phyloP scores from a whole-genome alignment of 1,139 yeast species.

The Suhomyces yuchorum region DNA sequence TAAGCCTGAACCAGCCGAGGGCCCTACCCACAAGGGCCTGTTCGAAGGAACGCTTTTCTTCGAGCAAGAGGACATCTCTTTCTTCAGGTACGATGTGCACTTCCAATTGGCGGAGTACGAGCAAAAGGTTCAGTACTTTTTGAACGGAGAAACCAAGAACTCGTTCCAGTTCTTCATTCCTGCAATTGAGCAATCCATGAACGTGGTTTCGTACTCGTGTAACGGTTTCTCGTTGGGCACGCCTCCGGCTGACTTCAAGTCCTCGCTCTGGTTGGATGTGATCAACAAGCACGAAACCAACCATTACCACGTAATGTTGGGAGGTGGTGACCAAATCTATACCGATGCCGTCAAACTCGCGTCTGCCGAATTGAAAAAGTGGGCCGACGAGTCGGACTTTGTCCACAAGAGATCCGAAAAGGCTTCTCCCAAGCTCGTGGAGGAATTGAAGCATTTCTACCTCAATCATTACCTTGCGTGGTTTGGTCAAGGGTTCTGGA shows the following conservation, averaged over 20 bases:
- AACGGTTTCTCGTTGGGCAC: conserved; percentile 87
- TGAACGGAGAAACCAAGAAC: conserved; percentile 47
- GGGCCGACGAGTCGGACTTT: conserved; percentile 60
- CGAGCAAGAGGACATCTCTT: conserved; percentile 52
- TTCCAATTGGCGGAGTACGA: conserved; percentile 49
- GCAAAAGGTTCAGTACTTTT: conserved; percentile 60
- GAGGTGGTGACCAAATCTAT: conserved; percentile 97
- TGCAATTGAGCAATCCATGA: conserved; percentile 62
- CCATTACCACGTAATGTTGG: conserved; percentile 91
- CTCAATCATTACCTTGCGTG: conserved; percentile 75
- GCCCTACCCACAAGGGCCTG: conserved; percentile 32
- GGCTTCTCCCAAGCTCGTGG: conserved; percentile 48
- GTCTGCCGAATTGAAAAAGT: conserved; percentile 55
- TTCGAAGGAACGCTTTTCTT: conserved; percentile 49
- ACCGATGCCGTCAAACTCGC: conserved; percentile 75
- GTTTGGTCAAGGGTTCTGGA: conserved; percentile 91
- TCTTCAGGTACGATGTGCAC: conserved; percentile 64
- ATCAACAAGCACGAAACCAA: conserved; percentile 59
- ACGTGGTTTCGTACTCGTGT: conserved; percentile 80
- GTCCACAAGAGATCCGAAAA: conserved; percentile 42
- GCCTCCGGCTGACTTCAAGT: conserved; percentile 64
- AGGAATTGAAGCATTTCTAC: conserved; percentile 66
- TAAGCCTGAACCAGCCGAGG: conserved; percentile 1
- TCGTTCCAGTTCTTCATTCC: conserved; percentile 62
- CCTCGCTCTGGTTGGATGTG: conserved; percentile 86